Evolutionary conservation across 1,284 basidiomycete species (phyloP), one percentile per base, ranked within the genome.

Genomic region (Sparassis latifolia): DNA sequence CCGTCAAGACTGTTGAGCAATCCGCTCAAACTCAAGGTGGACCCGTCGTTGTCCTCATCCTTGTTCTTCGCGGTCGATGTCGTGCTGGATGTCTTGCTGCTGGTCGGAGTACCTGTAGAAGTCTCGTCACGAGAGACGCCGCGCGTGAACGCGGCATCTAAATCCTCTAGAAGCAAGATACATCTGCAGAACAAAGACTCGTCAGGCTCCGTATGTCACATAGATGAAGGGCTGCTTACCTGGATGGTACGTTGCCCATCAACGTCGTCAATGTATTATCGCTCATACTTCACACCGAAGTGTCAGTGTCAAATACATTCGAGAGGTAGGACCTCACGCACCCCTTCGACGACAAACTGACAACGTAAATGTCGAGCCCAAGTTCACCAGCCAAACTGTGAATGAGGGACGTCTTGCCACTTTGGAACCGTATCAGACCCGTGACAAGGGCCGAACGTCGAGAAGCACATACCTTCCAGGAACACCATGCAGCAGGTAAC

Each of bases 381-480:
- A 93, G 75, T 63, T 92, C 89, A 47, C 89, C 88, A 44, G 91
- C 91, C 52, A 93, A 69, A 4, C 90, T 91, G 64, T 91, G 89
- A 61, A 92, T 89, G 47, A 89, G 72, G 20, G 85, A 89, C 33
- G 87, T 89, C 69, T 91, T 91, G 54, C 89, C 89, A 65, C 86
- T 87, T 63, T 42, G 42, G 41, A 55, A 50, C 42, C 42, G 50
- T 53, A 50, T 62, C 43, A 52, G 52, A 28, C 27, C 20, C 32
- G 35, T 30, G 42, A 61, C 40, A 33, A 33, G 33, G 29, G 45
- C 35, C 53, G 20, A 3, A 35, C 52, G 49, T 55, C 57, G 53
- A 60, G 52, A 54, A 57, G 54, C 75, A 49, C 20, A 20, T 54
- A 87, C 86, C 86, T 89, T 71, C 86, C 86, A 31, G 88, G 87